A percentile compares a stretch with the other conserved stretches of the same genome.
Conservation (phyloP, 371 early-diverging fungal genomes). For the Syncephalastrum racemosum region DNA sequence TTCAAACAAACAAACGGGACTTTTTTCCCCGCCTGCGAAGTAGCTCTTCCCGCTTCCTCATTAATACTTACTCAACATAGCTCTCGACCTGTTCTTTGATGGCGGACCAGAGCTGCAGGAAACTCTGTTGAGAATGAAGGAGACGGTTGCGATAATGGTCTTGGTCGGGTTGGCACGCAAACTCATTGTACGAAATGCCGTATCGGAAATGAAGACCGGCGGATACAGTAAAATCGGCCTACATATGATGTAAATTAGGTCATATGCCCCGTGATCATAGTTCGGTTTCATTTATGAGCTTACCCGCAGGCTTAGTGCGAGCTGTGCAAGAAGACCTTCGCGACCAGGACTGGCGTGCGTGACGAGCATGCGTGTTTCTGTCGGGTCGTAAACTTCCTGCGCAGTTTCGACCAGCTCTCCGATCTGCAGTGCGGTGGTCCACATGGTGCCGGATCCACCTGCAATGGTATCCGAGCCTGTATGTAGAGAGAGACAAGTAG, state of each 20-base stretch:
- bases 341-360: constrained; percentile 68
- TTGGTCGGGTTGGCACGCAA: constrained; percentile 62
- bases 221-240: constrained; percentile 70
- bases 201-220: constrained; percentile 71
- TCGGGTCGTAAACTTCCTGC: constrained; percentile 49
- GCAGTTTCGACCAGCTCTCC: constrained; percentile 68
- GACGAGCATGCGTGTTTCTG: constrained; percentile 61
- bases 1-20: too few species aligned
- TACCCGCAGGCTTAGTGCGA: constrained; percentile 61
- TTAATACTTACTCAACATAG: constrained; percentile 51
- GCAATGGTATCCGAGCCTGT: constrained; percentile 64
- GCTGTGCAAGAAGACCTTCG: constrained; percentile 63
- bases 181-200: constrained; percentile 68
- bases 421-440: constrained; percentile 69
- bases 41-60: constrained; percentile 1
- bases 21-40: too few species aligned
- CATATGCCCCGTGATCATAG: background rate
- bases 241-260: constrained; percentile 2
- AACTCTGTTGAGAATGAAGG: constrained; percentile 54
- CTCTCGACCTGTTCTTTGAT: constrained; percentile 61
- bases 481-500: background rate
- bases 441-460: constrained; percentile 68
- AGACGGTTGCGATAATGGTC: constrained; percentile 61
- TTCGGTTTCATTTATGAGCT: constrained; percentile 6
- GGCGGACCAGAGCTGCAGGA: constrained; percentile 60